Base-by-base conservation (phyloP, 2,329 filamentous ascomycete genomes). In the Pseudogymnoascus sp. region DNA sequence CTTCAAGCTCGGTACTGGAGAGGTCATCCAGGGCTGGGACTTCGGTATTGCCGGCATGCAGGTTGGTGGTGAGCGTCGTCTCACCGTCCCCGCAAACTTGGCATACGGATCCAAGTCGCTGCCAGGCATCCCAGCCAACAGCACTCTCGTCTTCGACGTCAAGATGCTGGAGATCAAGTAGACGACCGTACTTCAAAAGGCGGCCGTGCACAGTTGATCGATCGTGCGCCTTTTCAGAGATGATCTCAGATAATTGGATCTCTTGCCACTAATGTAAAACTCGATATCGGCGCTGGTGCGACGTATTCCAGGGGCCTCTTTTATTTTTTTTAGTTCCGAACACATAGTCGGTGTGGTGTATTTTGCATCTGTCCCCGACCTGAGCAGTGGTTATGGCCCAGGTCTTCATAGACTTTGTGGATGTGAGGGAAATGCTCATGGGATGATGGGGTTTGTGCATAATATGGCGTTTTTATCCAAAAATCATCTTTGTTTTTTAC, bases 21-120 rank as follows among this genome's bases (percentile, higher is more conserved):
- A 97, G 77, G 96, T 99, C 72, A 99, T 99, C 82, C 95, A 96
- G 84, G 95, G 95, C 70, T 97, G 95, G 96, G 96, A 99, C 76
- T 85, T 97, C 68, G 95, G 95, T 78, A 82, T 99, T 70, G 83
- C 84, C 70, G 96, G 96, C 78, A 97, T 99, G 91, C 82, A 88
- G 70, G 88, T 93, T 70, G 95, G 95, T 73, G 92, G 91, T 72
- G 96, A 99, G 83, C 91, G 95, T 72, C 88, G 95, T 70, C 83
- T 99, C 72, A 93, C 87, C 67, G 92, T 99, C 72, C 96, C 96
- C 59, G 82, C 95, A 59, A 80, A 88, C 72, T 86, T 93, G 64
- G 96, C 89, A 71, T 99, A 99, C 77, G 95, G 96, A 77, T 92
- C 85, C 79, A 89, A 90, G 80, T 81, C 83, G 66, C 78, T 90